Evolutionary conservation across 805 yeast genomes (phyloP).

Genomic region (Yarrowia sp.): DNA sequence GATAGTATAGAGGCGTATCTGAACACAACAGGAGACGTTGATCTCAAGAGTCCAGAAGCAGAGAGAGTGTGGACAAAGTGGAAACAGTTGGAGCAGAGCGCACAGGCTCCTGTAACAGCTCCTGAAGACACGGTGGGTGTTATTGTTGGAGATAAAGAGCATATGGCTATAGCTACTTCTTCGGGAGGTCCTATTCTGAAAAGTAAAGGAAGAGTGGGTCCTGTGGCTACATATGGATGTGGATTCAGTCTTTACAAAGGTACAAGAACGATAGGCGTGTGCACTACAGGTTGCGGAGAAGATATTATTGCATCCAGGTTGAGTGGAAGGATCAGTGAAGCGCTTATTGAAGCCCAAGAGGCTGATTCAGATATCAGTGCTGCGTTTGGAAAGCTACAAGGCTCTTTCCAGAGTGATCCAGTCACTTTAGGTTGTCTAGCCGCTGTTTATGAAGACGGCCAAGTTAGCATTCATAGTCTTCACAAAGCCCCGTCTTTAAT

Average conservation of each 20-base stretch:
- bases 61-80: constrained; percentile 5
- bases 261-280: constrained; percentile 31
- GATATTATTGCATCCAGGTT: constrained; percentile 40
- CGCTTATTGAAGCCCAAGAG: neutral
- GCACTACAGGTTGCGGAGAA: constrained; percentile 45
- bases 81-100: neutral
- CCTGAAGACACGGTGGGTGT: constrained; percentile 44
- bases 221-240: constrained; percentile 45
- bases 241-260: constrained; percentile 35
- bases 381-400: neutral
- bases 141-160: constrained; percentile 37
- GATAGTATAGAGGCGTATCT: constrained; percentile 29
- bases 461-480: neutral
- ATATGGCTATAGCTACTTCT: constrained; percentile 39
- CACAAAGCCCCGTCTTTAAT: constrained; percentile 3
- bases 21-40: constrained; percentile 30
- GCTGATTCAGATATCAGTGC: neutral
- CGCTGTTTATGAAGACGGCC: constrained; percentile 5
- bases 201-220: constrained; percentile 44
- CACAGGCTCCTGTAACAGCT: neutral
- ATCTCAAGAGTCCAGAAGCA: constrained; percentile 1
- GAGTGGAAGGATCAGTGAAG: constrained; percentile 31
- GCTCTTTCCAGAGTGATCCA: constrained; percentile 12
- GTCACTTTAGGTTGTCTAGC: constrained; percentile 2
- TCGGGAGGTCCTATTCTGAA: constrained; percentile 45